Evolutionary conservation across 805 yeast genomes (phyloP), one percentile per base, ranked within the genome.

Genomic region (Wickerhamomyces strasburgensis): DNA sequence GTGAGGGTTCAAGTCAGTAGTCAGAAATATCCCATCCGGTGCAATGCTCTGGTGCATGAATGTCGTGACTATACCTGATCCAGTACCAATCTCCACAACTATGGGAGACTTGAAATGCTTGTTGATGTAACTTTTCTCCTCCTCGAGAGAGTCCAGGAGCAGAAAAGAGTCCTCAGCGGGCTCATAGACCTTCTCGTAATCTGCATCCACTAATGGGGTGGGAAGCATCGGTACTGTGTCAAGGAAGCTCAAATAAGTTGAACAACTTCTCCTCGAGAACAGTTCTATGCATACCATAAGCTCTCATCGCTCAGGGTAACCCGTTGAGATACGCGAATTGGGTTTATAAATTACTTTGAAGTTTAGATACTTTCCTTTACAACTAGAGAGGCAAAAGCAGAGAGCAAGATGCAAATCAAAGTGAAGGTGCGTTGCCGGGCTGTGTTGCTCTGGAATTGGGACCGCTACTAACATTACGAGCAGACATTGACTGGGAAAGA

Each of bases 111-210:
- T 26, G 38, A 61, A 69, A n/a, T 46, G 49, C 9, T 42, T 30
- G 9, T 43, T 31, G 16, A 80, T 52, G 26, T 48, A 66, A 2
- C 43, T 48, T 31, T 54, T 57, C 35, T 84, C 82, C 28, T 65
- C 57, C 51, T 93, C 98, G 32, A 93, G 66, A 13, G 82, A 68
- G 56, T 93, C 98, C 30, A 93, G 60, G 8, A 93, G 65, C 8
- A 90, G 73, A 54, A 82, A 93, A 6, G 95, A 76, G 63, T 93
- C 98, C 51, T 93, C 98, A 0, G 95, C 75, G 0, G 98, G 98
- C 54, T 93, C 98, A 57, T 93, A 93, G 4, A 90, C 95, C 48
- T 70, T 71, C n/a, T 73, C 78, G 43, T 70, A 74, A 51, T 83
- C 82, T 14, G 80, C 70, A 14, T 67, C 58, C 2, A 83, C 65